Evolutionary conservation across 495 filamentous ascomycete genomes (phyloP), one percentile per base, ranked within the genome.

Genomic region (Pyronema omphalodes): DNA sequence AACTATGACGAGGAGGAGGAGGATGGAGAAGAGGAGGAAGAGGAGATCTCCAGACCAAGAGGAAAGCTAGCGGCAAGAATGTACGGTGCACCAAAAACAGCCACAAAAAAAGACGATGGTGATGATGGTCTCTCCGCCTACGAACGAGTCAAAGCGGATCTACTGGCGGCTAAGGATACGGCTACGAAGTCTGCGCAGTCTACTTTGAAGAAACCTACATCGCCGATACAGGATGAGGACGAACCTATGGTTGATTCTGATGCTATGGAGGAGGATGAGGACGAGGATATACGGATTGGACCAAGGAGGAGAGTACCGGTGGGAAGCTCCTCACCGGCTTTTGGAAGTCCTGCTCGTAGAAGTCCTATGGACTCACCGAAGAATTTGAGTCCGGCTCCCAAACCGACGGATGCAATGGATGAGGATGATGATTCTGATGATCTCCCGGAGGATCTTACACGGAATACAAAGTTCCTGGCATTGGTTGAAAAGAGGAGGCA

Each of bases 51-150:
- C 6, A 71, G 73, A 18, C 84, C 84, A 3, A 74, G 75, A 49
- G 85, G 85, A 3, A 76, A 79, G 23, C 72, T 91, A 58, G 85
- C 85, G 52, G 73, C 79, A 12, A 72, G 81, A 19, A 79, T 88
- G 74, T 76, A 77, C 45, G 52, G 59, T 18, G 39, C 39, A 41
- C 3, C 64, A 8, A 48, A 54, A 59, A 40, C 53, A 36, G 14
- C 17, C 54, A 18, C 29, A 57, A 17, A 23, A 52, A 36, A 41
- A 29, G 7, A n/a, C n/a, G 47, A 9, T 9, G 46, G 58, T n/a
- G 36, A 62, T 18, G 44, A 15, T 19, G 44, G 18, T 23, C n/a
- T 23, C 9, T 11, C n/a, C 2, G 46, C 46, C 53, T 57, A 65
- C 58, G 43, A 70, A 66, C 53, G 73, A 50, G 58, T 65, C 9